Evolutionary conservation across 371 early-diverging fungal species (phyloP).

Genomic region (Mortierella sp.): DNA sequence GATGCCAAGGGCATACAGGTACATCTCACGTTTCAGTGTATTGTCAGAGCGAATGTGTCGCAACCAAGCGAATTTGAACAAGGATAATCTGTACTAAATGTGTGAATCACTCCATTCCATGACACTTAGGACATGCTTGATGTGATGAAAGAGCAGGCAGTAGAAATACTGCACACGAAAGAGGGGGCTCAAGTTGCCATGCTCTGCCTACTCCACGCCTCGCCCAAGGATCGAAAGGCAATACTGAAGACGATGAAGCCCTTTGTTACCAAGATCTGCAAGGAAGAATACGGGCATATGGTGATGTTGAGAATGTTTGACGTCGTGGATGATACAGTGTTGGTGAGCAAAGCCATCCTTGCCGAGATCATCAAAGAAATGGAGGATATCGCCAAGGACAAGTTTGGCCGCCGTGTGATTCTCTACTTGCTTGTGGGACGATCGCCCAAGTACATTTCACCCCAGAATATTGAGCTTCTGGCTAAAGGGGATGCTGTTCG

Average conservation of each 20-base stretch:
- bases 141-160: conserved; percentile 83
- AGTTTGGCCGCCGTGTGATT: conserved; percentile 79
- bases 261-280: conserved; percentile 81
- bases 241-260: conserved; percentile 90
- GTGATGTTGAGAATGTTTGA: conserved; percentile 88
- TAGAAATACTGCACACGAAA: conserved; percentile 90
- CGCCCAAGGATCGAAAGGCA: conserved; percentile 87
- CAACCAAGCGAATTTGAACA: too few species aligned
- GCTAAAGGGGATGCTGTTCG: conserved; percentile 71
- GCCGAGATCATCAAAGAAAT: conserved; percentile 69
- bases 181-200: conserved; percentile 90
- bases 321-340: conserved; percentile 94
- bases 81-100: too few species aligned
- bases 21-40: conserved; percentile 1
- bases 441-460: conserved; percentile 74
- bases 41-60: too few species aligned
- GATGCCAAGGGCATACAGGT: conserved; percentile 70
- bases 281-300: conserved; percentile 91
- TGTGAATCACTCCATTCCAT: neutral
- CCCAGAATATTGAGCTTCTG: conserved; percentile 70
- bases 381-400: conserved; percentile 70
- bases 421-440: conserved; percentile 80
- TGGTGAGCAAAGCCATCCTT: conserved; percentile 81
- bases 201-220: conserved; percentile 81
- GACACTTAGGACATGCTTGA: conserved; percentile 69